These are phyloP conservation scores for Citrus unshiu DNA, from an alignment of 345 rosid genomes.

Conservation along the genomic window DNA sequence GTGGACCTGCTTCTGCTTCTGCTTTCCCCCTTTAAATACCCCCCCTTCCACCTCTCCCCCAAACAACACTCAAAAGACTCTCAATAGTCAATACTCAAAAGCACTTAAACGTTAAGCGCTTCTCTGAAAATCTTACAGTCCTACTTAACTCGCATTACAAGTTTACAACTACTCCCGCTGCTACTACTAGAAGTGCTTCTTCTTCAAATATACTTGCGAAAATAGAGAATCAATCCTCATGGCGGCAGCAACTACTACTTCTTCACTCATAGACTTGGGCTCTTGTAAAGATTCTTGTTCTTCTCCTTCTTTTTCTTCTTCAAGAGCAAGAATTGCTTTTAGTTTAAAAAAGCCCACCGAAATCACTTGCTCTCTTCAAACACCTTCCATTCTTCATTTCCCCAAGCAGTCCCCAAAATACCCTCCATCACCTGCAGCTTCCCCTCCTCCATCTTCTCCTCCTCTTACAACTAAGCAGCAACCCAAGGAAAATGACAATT, in stretches of 20 bases:
- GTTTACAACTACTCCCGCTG: not conserved
- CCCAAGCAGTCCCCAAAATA: constrained; percentile 31
- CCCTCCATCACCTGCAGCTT: constrained; percentile 17
- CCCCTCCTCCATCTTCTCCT: constrained; percentile 13
- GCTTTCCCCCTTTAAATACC: constrained; percentile 19
- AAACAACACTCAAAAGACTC: not conserved
- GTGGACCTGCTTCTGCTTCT: constrained; percentile 7
- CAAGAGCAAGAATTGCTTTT: not conserved
- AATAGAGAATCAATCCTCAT: constrained; percentile 11
- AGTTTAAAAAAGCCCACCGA: not conserved
- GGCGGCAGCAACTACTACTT: constrained; percentile 29
- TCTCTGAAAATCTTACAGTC: not conserved
- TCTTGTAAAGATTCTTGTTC: not conserved
- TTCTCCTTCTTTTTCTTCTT: constrained; percentile 16
- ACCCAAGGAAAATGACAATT: constrained; percentile 1
- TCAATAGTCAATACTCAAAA: not conserved
- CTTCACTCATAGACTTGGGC: constrained; percentile 19
- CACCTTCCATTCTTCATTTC: constrained; percentile 52
- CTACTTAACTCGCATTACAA: not conserved
- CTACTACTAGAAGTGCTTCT: not conserved
- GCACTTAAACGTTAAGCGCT: not conserved
- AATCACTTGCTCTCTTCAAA: constrained; percentile 43
- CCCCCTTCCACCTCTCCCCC: not conserved
- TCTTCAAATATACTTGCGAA: not conserved
- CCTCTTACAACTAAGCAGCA: constrained; percentile 9